Evolutionary conservation across 345 rosid genomes (phyloP).

Genomic region (Pugionium dolabratum): DNA sequence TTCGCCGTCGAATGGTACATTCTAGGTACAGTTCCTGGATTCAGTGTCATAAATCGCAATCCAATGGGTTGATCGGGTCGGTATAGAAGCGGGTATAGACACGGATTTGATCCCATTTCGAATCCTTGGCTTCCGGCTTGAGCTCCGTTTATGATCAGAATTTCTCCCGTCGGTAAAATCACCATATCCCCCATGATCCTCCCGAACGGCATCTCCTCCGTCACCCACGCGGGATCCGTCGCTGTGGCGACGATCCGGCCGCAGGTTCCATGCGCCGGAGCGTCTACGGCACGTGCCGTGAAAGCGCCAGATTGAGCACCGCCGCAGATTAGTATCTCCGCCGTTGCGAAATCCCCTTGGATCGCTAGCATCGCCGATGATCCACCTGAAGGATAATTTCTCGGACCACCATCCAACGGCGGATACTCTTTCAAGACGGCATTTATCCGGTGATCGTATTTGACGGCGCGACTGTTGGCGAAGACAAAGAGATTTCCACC

Average conservation of each 20-base stretch:
- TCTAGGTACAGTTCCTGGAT: slow-evolving; percentile 76
- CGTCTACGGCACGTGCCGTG: slow-evolving; percentile 49
- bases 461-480: slow-evolving; percentile 71
- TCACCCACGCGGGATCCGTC: slow-evolving; percentile 54
- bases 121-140: slow-evolving; percentile 74
- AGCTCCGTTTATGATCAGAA: slow-evolving; percentile 81
- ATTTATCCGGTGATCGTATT: slow-evolving; percentile 57
- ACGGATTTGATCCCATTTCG: slow-evolving; percentile 66
- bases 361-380: slow-evolving; percentile 76
- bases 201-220: slow-evolving; percentile 87
- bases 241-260: slow-evolving; percentile 63
- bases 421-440: too few species aligned
- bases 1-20: slow-evolving; percentile 95
- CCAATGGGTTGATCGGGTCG: slow-evolving; percentile 65
- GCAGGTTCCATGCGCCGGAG: slow-evolving; percentile 62
- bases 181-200: slow-evolving; percentile 96
- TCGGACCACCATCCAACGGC: too few species aligned
- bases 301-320: slow-evolving; percentile 82
- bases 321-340: slow-evolving; percentile 76
- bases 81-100: slow-evolving; percentile 60
- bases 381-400: slow-evolving; percentile 86
- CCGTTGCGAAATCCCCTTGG: slow-evolving; percentile 49
- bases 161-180: slow-evolving; percentile 76
- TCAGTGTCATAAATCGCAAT: slow-evolving; percentile 67
- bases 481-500: slow-evolving; percentile 72